Evolutionary conservation across 2,329 filamentous ascomycete species (phyloP).

Genomic region (Helminthosporium solani): DNA sequence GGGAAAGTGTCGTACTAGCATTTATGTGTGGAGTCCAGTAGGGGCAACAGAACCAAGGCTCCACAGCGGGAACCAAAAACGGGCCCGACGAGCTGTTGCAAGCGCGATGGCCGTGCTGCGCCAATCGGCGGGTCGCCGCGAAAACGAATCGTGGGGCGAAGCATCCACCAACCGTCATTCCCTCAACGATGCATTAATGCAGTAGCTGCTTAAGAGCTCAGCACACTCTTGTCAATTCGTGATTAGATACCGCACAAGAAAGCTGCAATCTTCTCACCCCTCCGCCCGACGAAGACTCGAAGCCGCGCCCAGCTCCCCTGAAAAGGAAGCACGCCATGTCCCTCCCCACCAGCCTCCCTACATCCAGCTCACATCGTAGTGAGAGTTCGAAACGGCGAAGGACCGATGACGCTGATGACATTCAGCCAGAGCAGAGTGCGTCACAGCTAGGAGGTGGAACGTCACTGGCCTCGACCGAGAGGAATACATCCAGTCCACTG

Average conservation of each 20-base stretch:
- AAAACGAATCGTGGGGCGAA: no score
- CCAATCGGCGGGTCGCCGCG: no score
- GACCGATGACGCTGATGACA: slow-evolving; percentile 11
- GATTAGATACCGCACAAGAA: slow-evolving; percentile 6
- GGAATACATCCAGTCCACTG: slow-evolving; percentile 14
- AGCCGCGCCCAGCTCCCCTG: slow-evolving; percentile 8
- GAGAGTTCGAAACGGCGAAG: slow-evolving; percentile 15
- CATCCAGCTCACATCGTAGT: slow-evolving; percentile 12
- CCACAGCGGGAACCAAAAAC: no score
- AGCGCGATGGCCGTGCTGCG: no score
- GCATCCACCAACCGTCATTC: no score
- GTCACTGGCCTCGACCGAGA: slow-evolving; percentile 11
- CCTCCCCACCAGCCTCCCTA: slow-evolving; percentile 7
- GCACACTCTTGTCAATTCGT: no score
- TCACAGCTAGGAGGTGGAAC: slow-evolving; percentile 15
- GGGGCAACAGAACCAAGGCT: no score
- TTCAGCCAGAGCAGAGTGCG: slow-evolving; percentile 15
- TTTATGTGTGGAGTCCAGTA: no score
- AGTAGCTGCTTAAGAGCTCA: no score
- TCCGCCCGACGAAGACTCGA: slow-evolving; percentile 10
- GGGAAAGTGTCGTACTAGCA: no score
- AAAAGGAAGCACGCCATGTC: slow-evolving; percentile 19
- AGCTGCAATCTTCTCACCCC: slow-evolving; percentile 10
- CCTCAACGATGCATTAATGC: no score
- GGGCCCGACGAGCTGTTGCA: no score